Conservation (phyloP, 225 moss, liverwort and hornwort genomes). For the Polytrichum formosum region DNA sequence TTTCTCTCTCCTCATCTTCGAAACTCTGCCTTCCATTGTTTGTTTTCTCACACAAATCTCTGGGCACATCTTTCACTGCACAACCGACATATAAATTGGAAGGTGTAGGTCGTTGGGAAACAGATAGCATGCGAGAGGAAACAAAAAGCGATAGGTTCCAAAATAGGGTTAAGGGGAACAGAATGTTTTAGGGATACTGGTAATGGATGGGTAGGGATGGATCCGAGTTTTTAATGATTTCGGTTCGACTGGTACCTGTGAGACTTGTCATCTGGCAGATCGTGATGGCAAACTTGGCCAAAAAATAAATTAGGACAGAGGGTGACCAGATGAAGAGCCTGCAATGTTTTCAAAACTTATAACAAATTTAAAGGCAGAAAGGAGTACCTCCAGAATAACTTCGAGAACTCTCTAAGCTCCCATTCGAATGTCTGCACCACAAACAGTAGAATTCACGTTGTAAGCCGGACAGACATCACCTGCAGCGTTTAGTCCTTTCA, state of each 20-base stretch:
- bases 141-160: too few relatives aligned
- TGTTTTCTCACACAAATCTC: constrained; percentile 3
- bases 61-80: constrained; percentile 17
- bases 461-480: constrained; percentile 4
- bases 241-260: neutral
- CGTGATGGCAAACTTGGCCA: neutral
- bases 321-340: neutral
- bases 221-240: neutral
- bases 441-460: constrained; percentile 24
- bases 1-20: constrained; percentile 9
- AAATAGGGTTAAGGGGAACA: too few relatives aligned
- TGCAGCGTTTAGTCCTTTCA: neutral
- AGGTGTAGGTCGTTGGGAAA: too few relatives aligned
- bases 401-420: constrained; percentile 20
- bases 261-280: neutral
- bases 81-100: neutral
- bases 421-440: constrained; percentile 27
- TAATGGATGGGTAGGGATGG: neutral
- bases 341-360: neutral
- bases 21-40: neutral
- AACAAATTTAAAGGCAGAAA: neutral
- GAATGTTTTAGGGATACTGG: too few relatives aligned
- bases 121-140: too few relatives aligned
- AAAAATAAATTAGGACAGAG: neutral
- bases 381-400: constrained; percentile 29